A percentile compares a stretch with the other conserved stretches of the same genome.
Conservation (phyloP, 2,329 filamentous ascomycete species). For the Cladosporium sp. region DNA sequence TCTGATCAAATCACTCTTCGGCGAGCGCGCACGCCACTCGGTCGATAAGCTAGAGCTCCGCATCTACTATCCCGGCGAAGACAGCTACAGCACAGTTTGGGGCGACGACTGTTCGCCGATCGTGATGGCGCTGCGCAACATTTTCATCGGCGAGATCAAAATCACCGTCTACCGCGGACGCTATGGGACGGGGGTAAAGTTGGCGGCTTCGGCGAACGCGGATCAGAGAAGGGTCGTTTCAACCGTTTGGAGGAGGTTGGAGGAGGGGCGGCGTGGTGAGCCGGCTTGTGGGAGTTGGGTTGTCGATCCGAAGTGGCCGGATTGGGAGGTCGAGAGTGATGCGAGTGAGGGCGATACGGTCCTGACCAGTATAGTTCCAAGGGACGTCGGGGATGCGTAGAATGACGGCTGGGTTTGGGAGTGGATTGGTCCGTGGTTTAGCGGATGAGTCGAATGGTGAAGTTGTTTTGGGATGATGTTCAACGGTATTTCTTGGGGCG, state of each 20-base stretch:
- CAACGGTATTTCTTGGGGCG: too few relatives aligned
- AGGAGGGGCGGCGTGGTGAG: conserved; percentile 24
- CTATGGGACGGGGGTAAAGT: conserved; percentile 29
- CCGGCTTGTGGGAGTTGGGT: conserved; percentile 27
- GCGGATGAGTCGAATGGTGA: too few relatives aligned
- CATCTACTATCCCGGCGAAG: conserved; percentile 37
- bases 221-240: conserved; percentile 22
- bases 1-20: conserved; percentile 33
- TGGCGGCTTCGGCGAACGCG: conserved; percentile 20
- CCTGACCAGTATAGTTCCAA: background rate
- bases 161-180: conserved; percentile 32
- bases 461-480: too few relatives aligned
- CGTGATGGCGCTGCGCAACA: conserved; percentile 34
- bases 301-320: conserved; percentile 29
- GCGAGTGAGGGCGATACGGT: conserved; percentile 4
- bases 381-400: conserved; percentile 6
- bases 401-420: conserved; percentile 9
- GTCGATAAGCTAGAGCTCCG: conserved; percentile 35
- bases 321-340: conserved; percentile 19
- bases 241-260: conserved; percentile 30
- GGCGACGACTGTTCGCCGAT: conserved; percentile 35
- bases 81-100: conserved; percentile 37
- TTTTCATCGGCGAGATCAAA: conserved; percentile 35
- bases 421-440: conserved; percentile 1
- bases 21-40: conserved; percentile 19